phyloP scores from a whole-genome alignment of 2,329 filamentous ascomycete species.

The Aspergillus sp. region DNA sequence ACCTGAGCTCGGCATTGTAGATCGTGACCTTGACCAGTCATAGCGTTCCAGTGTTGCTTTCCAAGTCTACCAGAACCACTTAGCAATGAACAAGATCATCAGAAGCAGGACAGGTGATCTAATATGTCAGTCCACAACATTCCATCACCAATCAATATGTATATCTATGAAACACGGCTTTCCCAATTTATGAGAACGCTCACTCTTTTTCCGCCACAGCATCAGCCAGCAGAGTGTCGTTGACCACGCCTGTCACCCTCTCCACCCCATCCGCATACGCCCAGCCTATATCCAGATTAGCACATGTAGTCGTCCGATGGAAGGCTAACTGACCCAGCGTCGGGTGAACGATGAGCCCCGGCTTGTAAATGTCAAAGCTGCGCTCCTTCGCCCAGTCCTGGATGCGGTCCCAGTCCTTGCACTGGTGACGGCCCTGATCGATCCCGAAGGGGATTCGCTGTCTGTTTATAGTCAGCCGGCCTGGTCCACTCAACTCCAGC shows the following conservation, averaged over 20 bases:
- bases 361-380: constrained; percentile 1
- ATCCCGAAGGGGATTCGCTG: background rate
- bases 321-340: constrained; percentile 1
- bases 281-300: background rate
- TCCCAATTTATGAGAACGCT: too few relatives aligned
- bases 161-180: too few relatives aligned
- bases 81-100: too few relatives aligned
- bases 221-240: too few relatives aligned
- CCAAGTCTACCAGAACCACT: too few relatives aligned
- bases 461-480: background rate
- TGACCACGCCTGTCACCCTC: background rate
- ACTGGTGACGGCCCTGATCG: constrained; percentile 5
- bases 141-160: too few relatives aligned
- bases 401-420: constrained; percentile 2
- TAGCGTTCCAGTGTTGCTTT: too few relatives aligned
- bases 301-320: background rate
- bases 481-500: background rate
- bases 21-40: too few relatives aligned
- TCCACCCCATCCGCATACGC: background rate
- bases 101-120: too few relatives aligned
- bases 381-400: constrained; percentile 3
- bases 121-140: too few relatives aligned
- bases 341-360: constrained; percentile 5
- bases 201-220: too few relatives aligned
- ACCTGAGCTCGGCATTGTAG: too few relatives aligned